Percentiles rank a stretch among this genome's conserved stretches.
phyloP scores from a whole-genome alignment of 2,329 filamentous ascomycete genomes.

The Talaromyces verruculosus region DNA sequence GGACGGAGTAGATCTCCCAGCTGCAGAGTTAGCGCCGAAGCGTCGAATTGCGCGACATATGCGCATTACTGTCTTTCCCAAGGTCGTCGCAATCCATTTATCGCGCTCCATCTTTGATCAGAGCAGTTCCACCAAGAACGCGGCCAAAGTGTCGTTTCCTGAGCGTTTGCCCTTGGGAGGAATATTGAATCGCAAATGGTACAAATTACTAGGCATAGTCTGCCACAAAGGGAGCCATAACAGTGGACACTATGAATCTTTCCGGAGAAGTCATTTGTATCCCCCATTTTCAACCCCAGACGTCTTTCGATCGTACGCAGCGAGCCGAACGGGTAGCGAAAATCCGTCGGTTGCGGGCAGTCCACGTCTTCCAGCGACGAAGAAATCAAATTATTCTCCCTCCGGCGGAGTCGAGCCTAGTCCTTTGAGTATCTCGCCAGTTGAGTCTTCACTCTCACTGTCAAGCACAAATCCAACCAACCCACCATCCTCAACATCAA shows the following conservation, averaged over 20 bases:
- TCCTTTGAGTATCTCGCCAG: constrained; percentile 33
- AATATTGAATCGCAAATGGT: constrained; percentile 72
- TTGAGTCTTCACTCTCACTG: constrained; percentile 37
- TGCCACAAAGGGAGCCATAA: constrained; percentile 95
- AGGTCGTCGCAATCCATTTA: constrained; percentile 85
- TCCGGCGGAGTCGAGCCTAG: constrained; percentile 30
- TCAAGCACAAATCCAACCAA: constrained; percentile 31
- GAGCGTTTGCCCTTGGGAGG: constrained; percentile 82
- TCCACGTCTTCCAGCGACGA: constrained; percentile 45
- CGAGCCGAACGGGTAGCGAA: constrained; percentile 60
- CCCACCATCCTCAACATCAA: constrained; percentile 24
- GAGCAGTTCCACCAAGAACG: constrained; percentile 82
- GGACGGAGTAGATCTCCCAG: constrained; percentile 70
- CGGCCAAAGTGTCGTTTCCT: constrained; percentile 89
- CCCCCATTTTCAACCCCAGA: constrained; percentile 80
- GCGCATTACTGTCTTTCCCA: constrained; percentile 82
- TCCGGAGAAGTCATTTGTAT: constrained; percentile 78
- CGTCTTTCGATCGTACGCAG: constrained; percentile 71
- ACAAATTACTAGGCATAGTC: constrained; percentile 81
- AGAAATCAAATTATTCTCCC: constrained; percentile 29
- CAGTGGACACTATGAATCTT: constrained; percentile 96
- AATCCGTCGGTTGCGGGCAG: constrained; percentile 51
- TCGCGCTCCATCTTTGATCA: constrained; percentile 89
- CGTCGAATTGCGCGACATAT: constrained; percentile 84
- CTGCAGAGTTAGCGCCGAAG: constrained; percentile 71